Percentiles rank a stretch among this genome's conserved stretches.
These are phyloP conservation scores for Penicillium sp. DNA, from an alignment of 2,329 filamentous ascomycete genomes.

Conservation along the genomic window DNA sequence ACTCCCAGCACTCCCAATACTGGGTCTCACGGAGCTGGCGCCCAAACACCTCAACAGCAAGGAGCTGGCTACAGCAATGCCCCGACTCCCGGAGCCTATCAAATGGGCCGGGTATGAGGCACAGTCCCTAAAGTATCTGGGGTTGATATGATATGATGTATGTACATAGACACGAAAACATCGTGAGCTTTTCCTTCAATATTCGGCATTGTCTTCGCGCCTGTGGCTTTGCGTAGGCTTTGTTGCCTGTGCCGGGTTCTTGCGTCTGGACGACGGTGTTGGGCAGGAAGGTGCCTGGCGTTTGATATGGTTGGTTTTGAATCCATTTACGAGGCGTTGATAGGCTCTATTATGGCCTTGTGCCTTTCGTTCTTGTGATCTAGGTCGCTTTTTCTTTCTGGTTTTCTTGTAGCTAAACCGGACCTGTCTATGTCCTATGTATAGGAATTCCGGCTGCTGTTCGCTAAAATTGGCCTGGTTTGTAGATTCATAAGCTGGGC, in stretches of 20 bases:
- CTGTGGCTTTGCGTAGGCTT: conserved; percentile 27
- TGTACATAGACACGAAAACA: conserved; percentile 37
- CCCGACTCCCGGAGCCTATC: conserved; percentile 78
- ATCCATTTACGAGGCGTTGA: conserved; percentile 24
- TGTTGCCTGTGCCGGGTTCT: conserved; percentile 16
- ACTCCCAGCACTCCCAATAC: conserved; percentile 68
- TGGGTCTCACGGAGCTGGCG: conserved; percentile 50
- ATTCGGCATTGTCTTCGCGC: conserved; percentile 25
- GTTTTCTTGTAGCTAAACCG: conserved; percentile 7
- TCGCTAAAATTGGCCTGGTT: background rate
- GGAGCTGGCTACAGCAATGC: conserved; percentile 57
- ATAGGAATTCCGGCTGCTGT: conserved; percentile 5
- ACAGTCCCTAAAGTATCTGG: conserved; percentile 2
- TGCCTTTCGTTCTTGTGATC: conserved; percentile 13
- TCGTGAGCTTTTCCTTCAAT: conserved; percentile 25
- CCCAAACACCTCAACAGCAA: conserved; percentile 51
- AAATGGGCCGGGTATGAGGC: conserved; percentile 32
- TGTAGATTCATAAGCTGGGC: background rate
- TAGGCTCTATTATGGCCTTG: conserved; percentile 5
- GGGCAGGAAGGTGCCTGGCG: conserved; percentile 33
- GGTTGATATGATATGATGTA: conserved; percentile 36
- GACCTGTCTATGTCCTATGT: conserved; percentile 4
- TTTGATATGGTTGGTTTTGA: conserved; percentile 28
- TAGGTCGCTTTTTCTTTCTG: conserved; percentile 6
- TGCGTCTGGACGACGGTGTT: conserved; percentile 29